Conservation (phyloP, 2,329 filamentous ascomycete genomes). For the Sporothrix variecibatus region DNA sequence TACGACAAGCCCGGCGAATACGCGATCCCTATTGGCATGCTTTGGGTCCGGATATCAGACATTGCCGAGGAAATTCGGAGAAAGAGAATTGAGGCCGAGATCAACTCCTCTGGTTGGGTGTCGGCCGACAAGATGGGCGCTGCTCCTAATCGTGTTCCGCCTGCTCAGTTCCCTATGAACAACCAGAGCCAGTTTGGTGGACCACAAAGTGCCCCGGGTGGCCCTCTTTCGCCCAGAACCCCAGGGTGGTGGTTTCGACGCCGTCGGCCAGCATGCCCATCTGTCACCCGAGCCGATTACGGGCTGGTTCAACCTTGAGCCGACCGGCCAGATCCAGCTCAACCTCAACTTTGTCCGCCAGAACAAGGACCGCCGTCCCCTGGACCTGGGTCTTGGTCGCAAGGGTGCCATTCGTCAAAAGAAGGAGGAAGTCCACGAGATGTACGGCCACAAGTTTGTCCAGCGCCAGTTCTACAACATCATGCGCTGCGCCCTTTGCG, state of each 20-base stretch:
- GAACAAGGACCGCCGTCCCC: slow-evolving; percentile 75
- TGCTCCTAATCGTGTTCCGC: slow-evolving; percentile 54
- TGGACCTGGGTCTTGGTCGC: slow-evolving; percentile 87
- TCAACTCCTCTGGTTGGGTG: slow-evolving; percentile 93
- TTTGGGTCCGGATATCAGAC: slow-evolving; percentile 96
- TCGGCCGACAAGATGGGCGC: slow-evolving; percentile 84
- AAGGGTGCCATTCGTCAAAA: slow-evolving; percentile 96
- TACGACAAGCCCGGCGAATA: slow-evolving; percentile 95
- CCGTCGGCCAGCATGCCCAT: slow-evolving; percentile 42
- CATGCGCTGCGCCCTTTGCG: slow-evolving; percentile 97
- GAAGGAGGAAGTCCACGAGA: slow-evolving; percentile 97
- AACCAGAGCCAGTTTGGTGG: slow-evolving; percentile 51
- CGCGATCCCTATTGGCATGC: slow-evolving; percentile 86
- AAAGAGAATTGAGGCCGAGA: slow-evolving; percentile 95
- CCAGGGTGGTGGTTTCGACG: slow-evolving; percentile 34
- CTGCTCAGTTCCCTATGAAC: slow-evolving; percentile 59
- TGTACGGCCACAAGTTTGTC: slow-evolving; percentile 98
- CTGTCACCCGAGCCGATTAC: slow-evolving; percentile 69
- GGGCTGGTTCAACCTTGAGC: slow-evolving; percentile 96
- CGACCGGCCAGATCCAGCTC: slow-evolving; percentile 87
- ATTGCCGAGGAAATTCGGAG: slow-evolving; percentile 96
- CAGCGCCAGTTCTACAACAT: slow-evolving; percentile 99
- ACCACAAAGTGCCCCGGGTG: slow-evolving; percentile 47
- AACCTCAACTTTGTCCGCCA: slow-evolving; percentile 92
- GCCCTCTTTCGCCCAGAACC: slow-evolving; percentile 29